Conservation (phyloP, 768 basidiomycete genomes). For the Lactarius hatsudake region DNA sequence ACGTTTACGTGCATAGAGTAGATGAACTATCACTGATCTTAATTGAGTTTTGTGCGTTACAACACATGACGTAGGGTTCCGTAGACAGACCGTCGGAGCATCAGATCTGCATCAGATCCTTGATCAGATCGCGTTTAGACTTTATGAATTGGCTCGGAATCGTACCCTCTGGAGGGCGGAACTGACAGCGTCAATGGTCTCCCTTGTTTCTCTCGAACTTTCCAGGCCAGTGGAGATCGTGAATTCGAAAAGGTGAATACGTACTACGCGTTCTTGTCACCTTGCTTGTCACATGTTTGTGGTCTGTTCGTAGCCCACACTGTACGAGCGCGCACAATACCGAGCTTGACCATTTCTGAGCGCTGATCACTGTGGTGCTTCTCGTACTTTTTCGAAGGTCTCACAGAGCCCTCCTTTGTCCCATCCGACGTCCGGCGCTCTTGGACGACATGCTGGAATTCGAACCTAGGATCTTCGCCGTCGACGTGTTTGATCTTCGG, state of each 20-base stretch:
- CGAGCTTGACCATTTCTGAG: neutral
- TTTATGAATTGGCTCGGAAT: neutral
- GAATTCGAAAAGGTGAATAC: no score
- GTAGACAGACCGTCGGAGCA: neutral
- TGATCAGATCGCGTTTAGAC: neutral
- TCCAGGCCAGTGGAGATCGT: neutral
- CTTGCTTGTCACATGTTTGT: neutral
- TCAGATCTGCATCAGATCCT: no score
- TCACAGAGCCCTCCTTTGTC: neutral
- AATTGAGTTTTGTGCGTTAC: neutral
- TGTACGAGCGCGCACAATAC: neutral
- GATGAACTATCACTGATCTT: neutral
- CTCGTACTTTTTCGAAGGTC: neutral
- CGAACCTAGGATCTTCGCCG: neutral
- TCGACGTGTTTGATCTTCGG: neutral
- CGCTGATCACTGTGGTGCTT: neutral
- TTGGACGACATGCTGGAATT: neutral
- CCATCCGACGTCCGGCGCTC: neutral
- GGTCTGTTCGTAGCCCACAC: neutral
- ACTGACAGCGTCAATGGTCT: neutral
- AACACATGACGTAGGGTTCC: neutral
- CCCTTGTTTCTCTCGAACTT: neutral
- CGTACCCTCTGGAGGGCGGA: neutral
- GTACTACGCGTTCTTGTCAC: neutral
- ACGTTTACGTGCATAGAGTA: neutral